Percentiles rank a stretch among this genome's conserved stretches.
Conservation (phyloP, 106 monocot species). For the Narthecium ossifragum region DNA sequence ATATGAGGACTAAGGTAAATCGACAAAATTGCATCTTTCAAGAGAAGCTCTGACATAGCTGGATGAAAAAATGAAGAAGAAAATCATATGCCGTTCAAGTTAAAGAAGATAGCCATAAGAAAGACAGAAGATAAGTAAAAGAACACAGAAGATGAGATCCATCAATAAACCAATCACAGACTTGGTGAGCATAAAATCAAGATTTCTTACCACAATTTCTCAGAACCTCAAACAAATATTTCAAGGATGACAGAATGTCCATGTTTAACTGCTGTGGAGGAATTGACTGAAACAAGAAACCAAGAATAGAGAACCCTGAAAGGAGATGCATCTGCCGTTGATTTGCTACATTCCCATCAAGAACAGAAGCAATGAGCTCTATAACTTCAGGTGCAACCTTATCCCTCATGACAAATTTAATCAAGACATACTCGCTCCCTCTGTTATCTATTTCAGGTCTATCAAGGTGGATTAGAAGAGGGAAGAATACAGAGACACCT, state of each 20-base stretch:
- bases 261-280: slow-evolving; percentile 70
- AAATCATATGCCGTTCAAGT: slow-evolving; percentile 7
- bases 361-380: slow-evolving; percentile 78
- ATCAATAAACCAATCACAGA: no score
- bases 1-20: slow-evolving; percentile 92
- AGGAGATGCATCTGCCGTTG: slow-evolving; percentile 96
- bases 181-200: not conserved
- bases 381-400: slow-evolving; percentile 73
- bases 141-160: no score
- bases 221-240: slow-evolving; percentile 69
- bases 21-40: slow-evolving; percentile 74
- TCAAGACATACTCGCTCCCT: slow-evolving; percentile 22
- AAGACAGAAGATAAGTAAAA: no score
- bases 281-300: slow-evolving; percentile 85
- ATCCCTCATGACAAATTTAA: slow-evolving; percentile 31
- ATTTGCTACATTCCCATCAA: slow-evolving; percentile 88
- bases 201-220: slow-evolving; percentile 52
- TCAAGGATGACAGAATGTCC: slow-evolving; percentile 71
- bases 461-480: slow-evolving; percentile 70
- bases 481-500: slow-evolving; percentile 93
- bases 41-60: slow-evolving; percentile 68
- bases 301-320: slow-evolving; percentile 88
- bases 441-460: slow-evolving; percentile 22
- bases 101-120: no score
- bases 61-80: slow-evolving; percentile 9